Base-by-base conservation (phyloP, 495 filamentous ascomycete genomes). In the Neurospora sp. region DNA sequence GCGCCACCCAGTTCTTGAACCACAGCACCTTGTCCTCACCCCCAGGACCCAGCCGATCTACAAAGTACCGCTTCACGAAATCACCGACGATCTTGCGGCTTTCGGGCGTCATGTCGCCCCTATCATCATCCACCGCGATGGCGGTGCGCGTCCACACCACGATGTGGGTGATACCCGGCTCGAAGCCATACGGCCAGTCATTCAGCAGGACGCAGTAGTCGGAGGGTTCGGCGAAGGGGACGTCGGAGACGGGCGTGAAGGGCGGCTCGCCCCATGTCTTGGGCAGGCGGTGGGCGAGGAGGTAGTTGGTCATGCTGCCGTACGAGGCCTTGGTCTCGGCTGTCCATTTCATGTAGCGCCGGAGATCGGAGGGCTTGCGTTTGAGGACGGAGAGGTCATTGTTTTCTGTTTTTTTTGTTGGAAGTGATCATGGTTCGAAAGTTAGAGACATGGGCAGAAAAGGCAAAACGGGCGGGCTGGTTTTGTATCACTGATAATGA, bases 1-100 rank as follows among this genome's bases (percentile, higher is more conserved):
- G 80, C n/a, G 88, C 88, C 69, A 89, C 89, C 92, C 92, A 96
- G 78, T 98, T 98, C 87, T 97, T 97, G 78, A 97, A 97, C 92
- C 93, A 98, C 76, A 94, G 73, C 73, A 97, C 92, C 73, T 87
- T 88, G 7, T 88, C 85, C 37, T 84, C 81, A 39, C 81, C 82
- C 35, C 77, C 81, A 4, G 82, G 77, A 0, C 83, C 88, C 71
- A 95, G 79, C 14, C 84, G 81, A 59, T 86, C 82, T 6, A 87
- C 85, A 81, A 98, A 97, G 20, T 84, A 89, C 69, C 82, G 79
- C 75, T 86, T 81, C 68, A 98, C 88, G 79, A 94, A 98, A 2
- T 78, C 81, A 40, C 89, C 84, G 22, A 96, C 89, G 66, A 85
- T 75, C 41, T 78, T 81, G 73, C 91, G 83, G 42, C 88, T 89